Evolutionary conservation across 345 rosid species (phyloP).

Genomic region (Corymbia maculata): DNA sequence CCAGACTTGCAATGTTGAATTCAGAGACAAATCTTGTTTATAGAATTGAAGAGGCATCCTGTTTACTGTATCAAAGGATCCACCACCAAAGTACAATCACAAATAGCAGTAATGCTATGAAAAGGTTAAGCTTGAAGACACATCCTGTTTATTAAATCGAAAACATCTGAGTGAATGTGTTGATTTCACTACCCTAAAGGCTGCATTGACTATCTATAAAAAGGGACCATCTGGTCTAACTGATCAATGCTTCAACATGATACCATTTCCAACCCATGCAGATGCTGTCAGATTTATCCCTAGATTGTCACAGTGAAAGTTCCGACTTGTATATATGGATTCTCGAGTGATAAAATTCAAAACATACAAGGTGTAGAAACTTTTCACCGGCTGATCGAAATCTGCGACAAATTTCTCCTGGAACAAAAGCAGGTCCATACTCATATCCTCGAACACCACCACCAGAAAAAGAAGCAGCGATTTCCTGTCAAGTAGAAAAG

Average conservation of each 20-base stretch:
- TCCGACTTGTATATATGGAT: neutral
- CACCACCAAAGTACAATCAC: neutral
- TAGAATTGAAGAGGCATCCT: neutral
- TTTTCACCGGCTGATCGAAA: constrained; percentile 80
- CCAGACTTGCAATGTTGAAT: neutral
- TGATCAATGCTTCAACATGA: neutral
- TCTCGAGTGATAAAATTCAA: neutral
- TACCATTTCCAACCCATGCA: neutral
- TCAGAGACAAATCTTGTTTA: neutral
- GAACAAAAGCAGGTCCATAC: constrained; percentile 77
- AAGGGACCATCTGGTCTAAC: neutral
- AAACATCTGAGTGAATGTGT: neutral
- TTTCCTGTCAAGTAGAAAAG: constrained; percentile 50
- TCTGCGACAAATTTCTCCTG: constrained; percentile 77
- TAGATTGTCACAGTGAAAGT: neutral
- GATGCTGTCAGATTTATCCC: neutral
- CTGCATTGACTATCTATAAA: neutral
- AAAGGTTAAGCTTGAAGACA: neutral
- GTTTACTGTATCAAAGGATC: neutral
- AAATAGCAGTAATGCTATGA: neutral
- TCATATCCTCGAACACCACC: constrained; percentile 51
- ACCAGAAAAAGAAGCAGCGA: constrained; percentile 77
- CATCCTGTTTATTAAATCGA: neutral
- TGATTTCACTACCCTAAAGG: neutral
- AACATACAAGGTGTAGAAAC: constrained; percentile 75